Base-by-base conservation (phyloP, 1,139 yeast genomes). In the Saccharomyces hybrid region DNA sequence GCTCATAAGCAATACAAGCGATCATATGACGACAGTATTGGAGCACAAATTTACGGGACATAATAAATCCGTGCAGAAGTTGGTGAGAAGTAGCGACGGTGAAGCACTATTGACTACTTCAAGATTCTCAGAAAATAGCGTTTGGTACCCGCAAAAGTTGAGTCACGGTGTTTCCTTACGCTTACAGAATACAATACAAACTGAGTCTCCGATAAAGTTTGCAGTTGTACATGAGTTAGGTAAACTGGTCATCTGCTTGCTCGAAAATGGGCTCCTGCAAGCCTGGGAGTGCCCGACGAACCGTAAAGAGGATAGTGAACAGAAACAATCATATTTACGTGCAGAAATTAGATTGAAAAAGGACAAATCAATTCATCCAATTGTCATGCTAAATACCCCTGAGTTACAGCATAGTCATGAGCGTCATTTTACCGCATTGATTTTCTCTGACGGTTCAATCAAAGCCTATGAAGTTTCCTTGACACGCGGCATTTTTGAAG, bases 31-130 rank as follows among this genome's bases (percentile, higher is more conserved):
- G 5, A 70, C 68, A n/a, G 54, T 58, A 23, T 54, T 79, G 11
- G 71, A 74, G 42, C 77, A 81, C 62, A 84, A 86, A 62, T 80
- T 84, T 55, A 90, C 95, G 5, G 98, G 98, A 0, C 97, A 89
- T 64, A 79, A 83, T 52, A 90, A 89, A 66, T 86, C 97, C 0
- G 83, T 91, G 23, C 81, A 82, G 60, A 78, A 77, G 54, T 69
- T 91, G 1, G 73, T 81, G 16, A 81, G 90, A 62, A 85, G 96
- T 1, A 70, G 78, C 4, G 81, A 81, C 62, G 89, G 89, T 28
- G 73, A 75, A 28, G 77, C 84, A 0, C 65, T 83, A 55, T 66
- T 83, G n/a, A 78, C 86, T 1, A 62, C 73, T 2, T 76, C 81
- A 3, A 67, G 83, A 57, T 80, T 79, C 57, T 59, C 64, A 7